phyloP scores from a whole-genome alignment of 768 basidiomycete species.

The Suillus spraguei region DNA sequence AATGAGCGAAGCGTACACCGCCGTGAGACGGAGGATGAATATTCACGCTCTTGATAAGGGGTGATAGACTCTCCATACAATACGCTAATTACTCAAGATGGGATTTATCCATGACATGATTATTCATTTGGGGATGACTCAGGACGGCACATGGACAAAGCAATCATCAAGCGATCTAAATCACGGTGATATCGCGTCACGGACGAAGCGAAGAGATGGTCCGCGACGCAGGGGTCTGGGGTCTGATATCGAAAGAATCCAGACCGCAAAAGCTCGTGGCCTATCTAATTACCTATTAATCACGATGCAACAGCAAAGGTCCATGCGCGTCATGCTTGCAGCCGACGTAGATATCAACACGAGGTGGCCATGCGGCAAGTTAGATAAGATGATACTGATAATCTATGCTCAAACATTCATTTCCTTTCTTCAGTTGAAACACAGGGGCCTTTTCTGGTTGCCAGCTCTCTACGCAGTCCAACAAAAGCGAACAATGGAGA shows the following conservation, averaged over 20 bases:
- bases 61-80: neutral
- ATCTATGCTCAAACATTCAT: neutral
- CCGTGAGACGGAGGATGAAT: neutral
- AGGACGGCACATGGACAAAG: neutral
- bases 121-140: neutral
- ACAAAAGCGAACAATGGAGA: neutral
- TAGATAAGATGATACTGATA: neutral
- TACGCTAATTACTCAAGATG: neutral
- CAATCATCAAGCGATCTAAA: neutral
- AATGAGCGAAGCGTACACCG: neutral
- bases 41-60: neutral
- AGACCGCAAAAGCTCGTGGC: neutral
- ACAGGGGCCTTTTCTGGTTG: neutral
- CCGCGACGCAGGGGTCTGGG: neutral
- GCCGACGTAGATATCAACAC: conserved; percentile 1
- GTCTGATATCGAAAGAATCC: neutral
- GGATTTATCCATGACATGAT: neutral
- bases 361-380: conserved; percentile 3
- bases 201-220: neutral
- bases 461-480: neutral
- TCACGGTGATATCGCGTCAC: neutral
- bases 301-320: neutral
- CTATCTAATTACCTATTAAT: conserved; percentile 2
- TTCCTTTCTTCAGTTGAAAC: neutral
- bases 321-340: neutral